Evolutionary conservation across 257 asterid genomes (phyloP).

Genomic region (Salvia miltiorrhiza): DNA sequence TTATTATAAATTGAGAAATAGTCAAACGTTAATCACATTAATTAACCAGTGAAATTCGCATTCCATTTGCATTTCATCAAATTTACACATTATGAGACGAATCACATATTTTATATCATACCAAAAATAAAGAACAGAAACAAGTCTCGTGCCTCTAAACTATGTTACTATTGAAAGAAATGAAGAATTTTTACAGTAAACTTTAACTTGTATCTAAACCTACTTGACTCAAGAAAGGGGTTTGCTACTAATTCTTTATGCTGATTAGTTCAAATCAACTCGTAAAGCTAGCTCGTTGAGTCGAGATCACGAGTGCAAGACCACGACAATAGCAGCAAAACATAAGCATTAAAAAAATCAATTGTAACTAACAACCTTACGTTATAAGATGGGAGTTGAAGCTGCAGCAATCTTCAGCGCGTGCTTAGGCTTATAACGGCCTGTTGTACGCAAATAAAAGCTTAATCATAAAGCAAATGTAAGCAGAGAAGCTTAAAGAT

Average conservation of each 20-base stretch:
- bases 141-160: neutral
- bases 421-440: slow-evolving; percentile 58
- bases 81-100: no score
- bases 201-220: neutral
- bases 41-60: no score
- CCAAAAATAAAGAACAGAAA: neutral
- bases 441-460: slow-evolving; percentile 35
- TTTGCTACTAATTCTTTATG: neutral
- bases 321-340: neutral
- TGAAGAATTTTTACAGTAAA: neutral
- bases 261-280: neutral
- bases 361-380: neutral
- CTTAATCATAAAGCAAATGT: neutral
- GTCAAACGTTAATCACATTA: no score
- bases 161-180: neutral
- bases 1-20: no score
- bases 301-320: neutral
- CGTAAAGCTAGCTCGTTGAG: neutral
- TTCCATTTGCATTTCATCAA: no score
- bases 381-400: slow-evolving; percentile 10
- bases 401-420: slow-evolving; percentile 63
- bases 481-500: no score
- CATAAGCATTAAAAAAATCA: neutral
- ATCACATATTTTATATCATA: no score
- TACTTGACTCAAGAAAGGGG: neutral